A percentile compares a stretch with the other conserved stretches of the same genome.
Conservation (phyloP, 306 rosid genomes). For the Pterocarpus santalinus region DNA sequence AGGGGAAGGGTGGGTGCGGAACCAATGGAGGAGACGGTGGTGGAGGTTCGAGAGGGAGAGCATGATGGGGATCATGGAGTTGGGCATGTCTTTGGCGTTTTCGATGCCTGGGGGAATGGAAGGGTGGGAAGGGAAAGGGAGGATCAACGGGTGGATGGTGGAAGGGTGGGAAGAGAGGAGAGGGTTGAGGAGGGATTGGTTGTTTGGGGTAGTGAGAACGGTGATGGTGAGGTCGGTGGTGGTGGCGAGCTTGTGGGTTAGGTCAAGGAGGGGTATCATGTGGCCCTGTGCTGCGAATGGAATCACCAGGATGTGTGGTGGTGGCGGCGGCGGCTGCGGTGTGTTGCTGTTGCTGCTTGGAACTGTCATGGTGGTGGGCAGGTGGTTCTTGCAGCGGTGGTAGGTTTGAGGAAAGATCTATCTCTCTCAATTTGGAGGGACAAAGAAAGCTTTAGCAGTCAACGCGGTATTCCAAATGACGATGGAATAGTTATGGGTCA, state of each 20-base stretch:
- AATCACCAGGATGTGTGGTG: slow-evolving; percentile 33
- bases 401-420: not conserved
- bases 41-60: slow-evolving; percentile 48
- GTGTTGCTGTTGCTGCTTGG: not conserved
- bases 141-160: slow-evolving; percentile 38
- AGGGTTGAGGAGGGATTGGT: slow-evolving; percentile 32
- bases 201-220: slow-evolving; percentile 43
- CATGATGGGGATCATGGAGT: slow-evolving; percentile 38
- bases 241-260: slow-evolving; percentile 42
- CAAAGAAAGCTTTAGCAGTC: too few species aligned
- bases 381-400: not conserved
- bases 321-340: not conserved
- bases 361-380: not conserved
- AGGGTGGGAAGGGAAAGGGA: slow-evolving; percentile 62
- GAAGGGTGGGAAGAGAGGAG: slow-evolving; percentile 40
- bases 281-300: slow-evolving; percentile 54
- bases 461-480: too few species aligned
- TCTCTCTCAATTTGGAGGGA: not conserved
- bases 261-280: slow-evolving; percentile 54
- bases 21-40: slow-evolving; percentile 42
- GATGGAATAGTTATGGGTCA: too few species aligned
- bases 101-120: slow-evolving; percentile 58
- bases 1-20: slow-evolving; percentile 45
- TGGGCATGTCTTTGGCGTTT: slow-evolving; percentile 55
- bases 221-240: slow-evolving; percentile 37